Evolutionary conservation across 2,329 filamentous ascomycete species (phyloP).

Genomic region (Pseudofabraea citricarpa): DNA sequence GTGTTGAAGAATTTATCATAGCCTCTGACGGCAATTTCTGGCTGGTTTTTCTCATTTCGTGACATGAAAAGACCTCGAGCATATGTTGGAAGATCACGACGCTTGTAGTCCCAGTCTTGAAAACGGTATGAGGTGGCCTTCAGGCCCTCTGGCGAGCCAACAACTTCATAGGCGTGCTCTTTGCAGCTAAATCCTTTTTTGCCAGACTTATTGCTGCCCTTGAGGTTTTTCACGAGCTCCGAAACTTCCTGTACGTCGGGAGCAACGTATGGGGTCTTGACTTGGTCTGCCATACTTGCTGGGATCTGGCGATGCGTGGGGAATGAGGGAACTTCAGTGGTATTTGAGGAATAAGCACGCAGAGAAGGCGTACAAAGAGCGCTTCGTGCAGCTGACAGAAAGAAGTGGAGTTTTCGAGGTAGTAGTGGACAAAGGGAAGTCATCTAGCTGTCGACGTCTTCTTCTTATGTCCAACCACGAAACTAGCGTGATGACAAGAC

Average conservation of each 20-base stretch:
- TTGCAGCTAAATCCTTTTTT: conserved; percentile 67
- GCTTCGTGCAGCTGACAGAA: neutral
- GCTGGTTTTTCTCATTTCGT: conserved; percentile 53
- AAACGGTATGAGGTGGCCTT: conserved; percentile 88
- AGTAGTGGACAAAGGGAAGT: too few species aligned
- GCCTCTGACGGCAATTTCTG: conserved; percentile 80
- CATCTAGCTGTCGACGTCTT: neutral
- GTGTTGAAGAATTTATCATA: conserved; percentile 99
- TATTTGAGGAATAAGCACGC: too few species aligned
- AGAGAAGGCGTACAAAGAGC: neutral
- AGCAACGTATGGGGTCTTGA: conserved; percentile 53
- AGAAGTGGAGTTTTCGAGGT: neutral
- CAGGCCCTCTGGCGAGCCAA: conserved; percentile 56
- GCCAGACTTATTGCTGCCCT: conserved; percentile 62
- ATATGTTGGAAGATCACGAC: conserved; percentile 78
- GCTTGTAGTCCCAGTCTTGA: conserved; percentile 95
- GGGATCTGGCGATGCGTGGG: conserved; percentile 1
- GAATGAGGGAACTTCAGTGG: too few species aligned
- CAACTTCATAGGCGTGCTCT: conserved; percentile 72
- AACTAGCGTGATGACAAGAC: too few species aligned
- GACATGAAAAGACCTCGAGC: conserved; percentile 94
- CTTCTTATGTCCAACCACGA: neutral
- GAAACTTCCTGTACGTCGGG: conserved; percentile 68
- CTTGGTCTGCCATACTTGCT: conserved; percentile 44
- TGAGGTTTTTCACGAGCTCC: conserved; percentile 41